Evolutionary conservation across 2,329 filamentous ascomycete species (phyloP), one percentile per base, ranked within the genome.

Genomic region (Fusarium oxysporum): DNA sequence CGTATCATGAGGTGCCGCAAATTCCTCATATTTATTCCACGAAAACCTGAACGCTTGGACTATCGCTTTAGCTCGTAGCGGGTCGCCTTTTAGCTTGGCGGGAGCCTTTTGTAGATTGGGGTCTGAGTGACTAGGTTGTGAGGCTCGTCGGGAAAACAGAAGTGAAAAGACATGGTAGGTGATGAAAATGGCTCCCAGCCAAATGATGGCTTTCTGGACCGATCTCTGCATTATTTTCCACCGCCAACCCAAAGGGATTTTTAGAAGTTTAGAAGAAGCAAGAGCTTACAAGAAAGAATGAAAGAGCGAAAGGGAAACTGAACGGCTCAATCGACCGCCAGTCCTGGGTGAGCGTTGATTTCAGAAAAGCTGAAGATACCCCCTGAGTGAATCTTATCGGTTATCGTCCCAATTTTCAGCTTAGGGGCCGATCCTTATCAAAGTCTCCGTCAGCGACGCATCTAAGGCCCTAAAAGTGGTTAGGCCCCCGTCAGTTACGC

Each of bases 1-100:
- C 2, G 73, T 75, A 23, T 75, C 73, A n/a, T 75, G 70, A 11
- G 73, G 73, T 3, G 58, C 57, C 8, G 73, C 72, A 10, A 67
- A 67, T 30, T 53, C 65, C 30, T 75, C 73, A 2, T 75, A 75
- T 1, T 57, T 67, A n/a, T 73, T 54, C 73, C 73, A 75, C 1
- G 73, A 75, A 19, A 71, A 75, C 11, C 73, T 62, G 23, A 75
- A 75, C 7, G 54, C 62, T 0, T 73, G 50, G 4, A 56, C 14
- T 11, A 75, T 54, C 1, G 70, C 64, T 17, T 67, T 62, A 7
- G 73, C 73, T 55, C 44, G 58, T 16, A 62, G 40, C 10, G 14
- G 12, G 14, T 75, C 59, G 3, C 67, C 59, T 2, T 25, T 56
- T 21, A 41, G 17, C 28, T 30, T 60, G 8, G 54, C 16, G 1